Base-by-base conservation (phyloP, 495 filamentous ascomycete genomes). In the Clohesyomyces aquaticus region DNA sequence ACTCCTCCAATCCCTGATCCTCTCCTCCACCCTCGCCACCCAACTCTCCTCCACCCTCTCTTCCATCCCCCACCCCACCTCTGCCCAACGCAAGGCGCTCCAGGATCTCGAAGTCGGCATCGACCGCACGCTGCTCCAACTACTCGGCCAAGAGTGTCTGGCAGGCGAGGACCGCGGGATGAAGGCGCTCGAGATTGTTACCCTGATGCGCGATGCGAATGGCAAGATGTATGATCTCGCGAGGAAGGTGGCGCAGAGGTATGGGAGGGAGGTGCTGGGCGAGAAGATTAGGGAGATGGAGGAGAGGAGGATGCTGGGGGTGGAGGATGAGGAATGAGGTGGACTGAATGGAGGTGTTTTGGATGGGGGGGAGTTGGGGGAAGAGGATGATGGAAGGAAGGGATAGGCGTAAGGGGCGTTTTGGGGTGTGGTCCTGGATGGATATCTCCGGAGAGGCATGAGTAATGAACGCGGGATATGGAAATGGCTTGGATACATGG, bases 131-230 rank as follows among this genome's bases (percentile, higher is more conserved):
- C 78, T 98, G 41, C 79, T 98, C 60, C 93, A 96, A 79, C 82
- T 98, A 73, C 79, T 98, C 73, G 92, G 90, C 28, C 79, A 87
- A 23, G 94, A 96, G 79, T 97, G 94, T 73, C 84, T 90, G 64
- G 91, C 91, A 66, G 91, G 91, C 35, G 95, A 98, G 72, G 92
- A 96, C 45, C 80, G 87, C 16, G 94, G 93, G 1, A 96, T 95
- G 90, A 91, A 93, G 69, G 94, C 94, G 8, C 78, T 98, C 27
- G 95, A 98, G 76, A 75, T 91, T 42, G 92, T 93, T 2, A 77
- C 79, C 58, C 77, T 96, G 72, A 85, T 97, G 86, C 80, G 80
- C 41, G 91, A 96, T 73, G 49, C 55, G 23, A 87, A 81, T 59
- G 91, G 91, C 22, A 87, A 87, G 73, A 95, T 95, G 89, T 71